Percentiles rank a stretch among this genome's conserved stretches.
These are phyloP conservation scores for Rhododendron molle DNA, from an alignment of 148 eudicot species.

Conservation along the genomic window DNA sequence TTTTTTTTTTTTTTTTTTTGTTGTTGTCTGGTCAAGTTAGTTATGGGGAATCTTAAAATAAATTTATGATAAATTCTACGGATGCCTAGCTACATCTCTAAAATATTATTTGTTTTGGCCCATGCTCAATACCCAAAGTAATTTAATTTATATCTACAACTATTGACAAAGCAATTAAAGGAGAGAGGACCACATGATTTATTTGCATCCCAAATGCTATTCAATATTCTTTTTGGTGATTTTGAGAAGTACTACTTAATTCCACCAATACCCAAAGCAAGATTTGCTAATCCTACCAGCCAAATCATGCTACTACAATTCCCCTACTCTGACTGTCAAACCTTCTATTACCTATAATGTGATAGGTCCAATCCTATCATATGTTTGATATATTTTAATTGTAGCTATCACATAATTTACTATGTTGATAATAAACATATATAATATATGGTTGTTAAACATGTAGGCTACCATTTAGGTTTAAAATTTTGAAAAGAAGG, in stretches of 20 bases:
- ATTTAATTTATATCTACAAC: neutral
- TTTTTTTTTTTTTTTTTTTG: neutral
- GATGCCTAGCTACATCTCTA: neutral
- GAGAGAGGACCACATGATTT: neutral
- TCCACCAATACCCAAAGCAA: neutral
- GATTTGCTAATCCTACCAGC: constrained; percentile 15
- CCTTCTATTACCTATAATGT: neutral
- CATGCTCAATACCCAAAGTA: neutral
- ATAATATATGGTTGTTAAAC: no score
- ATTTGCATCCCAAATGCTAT: neutral
- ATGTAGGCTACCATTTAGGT: neutral
- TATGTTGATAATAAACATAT: neutral
- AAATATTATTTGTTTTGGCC: no score
- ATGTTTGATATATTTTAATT: neutral
- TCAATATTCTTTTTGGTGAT: neutral
- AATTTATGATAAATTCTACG: neutral
- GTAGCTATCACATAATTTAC: neutral
- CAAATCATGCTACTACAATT: neutral
- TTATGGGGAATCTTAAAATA: neutral
- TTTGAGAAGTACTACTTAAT: neutral
- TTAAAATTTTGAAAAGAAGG: neutral
- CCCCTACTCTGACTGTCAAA: neutral
- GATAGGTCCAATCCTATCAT: neutral
- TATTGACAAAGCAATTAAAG: neutral
- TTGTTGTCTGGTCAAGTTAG: neutral